Evolutionary conservation across 2,329 filamentous ascomycete species (phyloP).

Genomic region (Stachybotrys chlorohalonatus): DNA sequence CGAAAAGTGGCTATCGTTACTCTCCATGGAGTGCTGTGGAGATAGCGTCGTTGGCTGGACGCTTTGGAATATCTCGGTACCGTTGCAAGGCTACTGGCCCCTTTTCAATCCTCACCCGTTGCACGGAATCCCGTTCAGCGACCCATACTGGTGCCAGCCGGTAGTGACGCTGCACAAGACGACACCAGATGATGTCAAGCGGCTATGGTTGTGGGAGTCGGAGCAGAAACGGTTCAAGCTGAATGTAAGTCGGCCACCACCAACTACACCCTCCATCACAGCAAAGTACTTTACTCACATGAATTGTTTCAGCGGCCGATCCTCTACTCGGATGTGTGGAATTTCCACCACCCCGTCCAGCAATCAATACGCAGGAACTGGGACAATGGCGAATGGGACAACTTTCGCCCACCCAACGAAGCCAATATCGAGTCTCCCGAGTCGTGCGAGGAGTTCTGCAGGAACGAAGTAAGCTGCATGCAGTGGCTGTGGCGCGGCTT

Average conservation of each 20-base stretch:
- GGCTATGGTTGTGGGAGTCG: conserved; percentile 38
- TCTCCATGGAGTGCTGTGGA: conserved; percentile 40
- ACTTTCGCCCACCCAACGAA: conserved; percentile 14
- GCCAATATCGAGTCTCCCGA: conserved; percentile 15
- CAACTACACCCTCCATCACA: no score
- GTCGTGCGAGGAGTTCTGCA: conserved; percentile 17
- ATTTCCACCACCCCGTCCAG: conserved; percentile 24
- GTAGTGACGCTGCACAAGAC: conserved; percentile 40
- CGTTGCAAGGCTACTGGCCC: conserved; percentile 37
- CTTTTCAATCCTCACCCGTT: conserved; percentile 41
- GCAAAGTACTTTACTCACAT: no score
- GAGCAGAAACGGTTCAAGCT: conserved; percentile 19
- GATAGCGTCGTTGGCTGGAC: conserved; percentile 41
- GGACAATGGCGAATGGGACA: conserved; percentile 23
- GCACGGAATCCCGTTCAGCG: conserved; percentile 36
- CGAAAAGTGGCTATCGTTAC: conserved; percentile 28
- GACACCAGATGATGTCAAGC: conserved; percentile 34
- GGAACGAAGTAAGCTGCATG: conserved; percentile 13
- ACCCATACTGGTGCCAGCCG: conserved; percentile 41
- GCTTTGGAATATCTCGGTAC: conserved; percentile 32
- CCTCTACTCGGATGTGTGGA: conserved; percentile 26
- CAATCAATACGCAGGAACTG: conserved; percentile 13
- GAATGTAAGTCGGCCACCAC: conserved; percentile 7
- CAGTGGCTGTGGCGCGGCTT: conserved; percentile 21
- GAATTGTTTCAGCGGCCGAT: conserved; percentile 18